Evolutionary conservation across 768 basidiomycete genomes (phyloP).

Genomic region (Auricularia auricula-judae): DNA sequence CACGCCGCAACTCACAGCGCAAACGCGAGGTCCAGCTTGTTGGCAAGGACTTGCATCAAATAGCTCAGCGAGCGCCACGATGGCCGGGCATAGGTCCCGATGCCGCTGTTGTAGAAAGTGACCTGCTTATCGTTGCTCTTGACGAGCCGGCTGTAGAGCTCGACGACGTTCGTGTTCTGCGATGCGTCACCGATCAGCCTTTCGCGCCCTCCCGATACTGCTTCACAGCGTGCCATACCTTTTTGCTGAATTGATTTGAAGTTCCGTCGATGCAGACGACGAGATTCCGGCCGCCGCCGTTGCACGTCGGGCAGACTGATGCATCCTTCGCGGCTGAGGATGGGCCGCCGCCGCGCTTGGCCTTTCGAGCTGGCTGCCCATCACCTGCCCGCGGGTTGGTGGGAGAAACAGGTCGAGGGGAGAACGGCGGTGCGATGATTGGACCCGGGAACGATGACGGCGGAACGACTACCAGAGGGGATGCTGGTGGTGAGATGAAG

Average conservation of each 20-base stretch:
- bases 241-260: conserved; percentile 17
- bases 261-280: conserved; percentile 17
- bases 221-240: conserved; percentile 4
- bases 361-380: no score
- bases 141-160: conserved; percentile 15
- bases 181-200: no score
- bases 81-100: conserved; percentile 18
- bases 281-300: neutral
- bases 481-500: no score
- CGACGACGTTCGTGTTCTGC: conserved; percentile 23
- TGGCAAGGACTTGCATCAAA: conserved; percentile 9
- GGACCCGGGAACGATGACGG: no score
- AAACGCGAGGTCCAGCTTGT: conserved; percentile 11
- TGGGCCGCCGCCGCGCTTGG: no score
- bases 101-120: conserved; percentile 23
- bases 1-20: conserved; percentile 3
- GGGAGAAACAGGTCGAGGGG: no score
- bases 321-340: no score
- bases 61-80: conserved; percentile 10
- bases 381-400: no score
- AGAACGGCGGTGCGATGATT: no score
- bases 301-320: no score
- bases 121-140: conserved; percentile 8
- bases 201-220: no score
- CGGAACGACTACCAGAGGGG: no score